Conservation (phyloP, 257 asterid species). For the Henckelia pumila region DNA sequence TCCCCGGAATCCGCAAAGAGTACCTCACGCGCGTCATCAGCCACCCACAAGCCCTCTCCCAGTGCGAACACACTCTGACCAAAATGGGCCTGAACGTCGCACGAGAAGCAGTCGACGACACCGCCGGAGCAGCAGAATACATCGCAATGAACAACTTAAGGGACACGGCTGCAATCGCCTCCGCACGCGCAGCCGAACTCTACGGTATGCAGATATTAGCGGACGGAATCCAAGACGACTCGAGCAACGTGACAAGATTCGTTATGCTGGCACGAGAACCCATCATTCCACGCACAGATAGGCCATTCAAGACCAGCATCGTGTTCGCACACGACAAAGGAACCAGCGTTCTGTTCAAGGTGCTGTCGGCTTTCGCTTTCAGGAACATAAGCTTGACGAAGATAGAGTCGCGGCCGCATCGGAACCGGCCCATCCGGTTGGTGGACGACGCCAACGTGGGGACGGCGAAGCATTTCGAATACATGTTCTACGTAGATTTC, state of each 20-base stretch:
- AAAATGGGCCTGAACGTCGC: constrained; percentile 52
- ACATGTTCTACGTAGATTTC: constrained; percentile 77
- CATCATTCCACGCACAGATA: constrained; percentile 69
- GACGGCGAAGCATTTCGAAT: constrained; percentile 63
- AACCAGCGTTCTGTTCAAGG: too few species aligned
- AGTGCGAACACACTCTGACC: constrained; percentile 80
- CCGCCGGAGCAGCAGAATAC: constrained; percentile 88
- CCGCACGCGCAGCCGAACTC: constrained; percentile 80
- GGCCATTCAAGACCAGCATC: constrained; percentile 93
- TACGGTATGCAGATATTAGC: constrained; percentile 62
- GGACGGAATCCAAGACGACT: constrained; percentile 82
- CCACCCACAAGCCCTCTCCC: constrained; percentile 88
- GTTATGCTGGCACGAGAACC: constrained; percentile 93
- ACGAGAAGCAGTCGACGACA: constrained; percentile 82
- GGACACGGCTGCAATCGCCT: constrained; percentile 85
- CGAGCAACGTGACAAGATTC: constrained; percentile 80
- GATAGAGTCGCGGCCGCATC: constrained; percentile 86
- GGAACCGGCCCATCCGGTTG: constrained; percentile 55
- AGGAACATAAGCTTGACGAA: constrained; percentile 73
- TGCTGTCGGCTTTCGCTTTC: constrained; percentile 53
- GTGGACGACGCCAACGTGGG: constrained; percentile 44
- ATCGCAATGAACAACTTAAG: constrained; percentile 57
- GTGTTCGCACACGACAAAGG: constrained; percentile 18
- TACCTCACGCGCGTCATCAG: constrained; percentile 67
- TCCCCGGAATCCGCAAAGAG: constrained; percentile 67